A percentile compares a stretch with the other conserved stretches of the same genome.
phyloP scores from a whole-genome alignment of 768 basidiomycete species.

The Butyriboletus loyo region DNA sequence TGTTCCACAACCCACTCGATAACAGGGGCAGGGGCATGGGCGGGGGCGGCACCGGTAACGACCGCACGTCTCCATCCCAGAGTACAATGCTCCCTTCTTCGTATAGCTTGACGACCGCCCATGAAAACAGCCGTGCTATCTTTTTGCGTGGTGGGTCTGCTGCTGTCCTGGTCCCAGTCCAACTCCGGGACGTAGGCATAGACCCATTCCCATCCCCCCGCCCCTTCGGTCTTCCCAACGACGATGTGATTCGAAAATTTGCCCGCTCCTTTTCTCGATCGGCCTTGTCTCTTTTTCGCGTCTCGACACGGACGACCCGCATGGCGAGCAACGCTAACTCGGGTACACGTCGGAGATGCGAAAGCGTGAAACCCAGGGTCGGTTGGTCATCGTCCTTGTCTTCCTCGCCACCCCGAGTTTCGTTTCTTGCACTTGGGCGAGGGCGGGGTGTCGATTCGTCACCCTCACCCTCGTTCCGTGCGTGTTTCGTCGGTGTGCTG shows the following conservation, averaged over 20 bases:
- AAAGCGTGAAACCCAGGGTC: constrained; percentile 59
- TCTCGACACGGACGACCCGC: constrained; percentile 62
- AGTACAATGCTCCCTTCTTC: constrained; percentile 72
- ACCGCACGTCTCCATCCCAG: constrained; percentile 62
- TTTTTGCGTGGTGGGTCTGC: constrained; percentile 36
- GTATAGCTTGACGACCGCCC: constrained; percentile 60
- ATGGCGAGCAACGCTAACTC: constrained; percentile 64
- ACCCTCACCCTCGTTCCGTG: constrained; percentile 5
- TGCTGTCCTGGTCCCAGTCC: background rate
- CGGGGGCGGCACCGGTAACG: constrained; percentile 26
- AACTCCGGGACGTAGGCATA: background rate
- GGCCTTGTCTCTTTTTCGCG: constrained; percentile 49
- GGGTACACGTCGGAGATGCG: constrained; percentile 74
- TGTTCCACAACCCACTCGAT: constrained; percentile 48
- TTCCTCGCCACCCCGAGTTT: background rate
- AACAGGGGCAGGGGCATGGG: background rate
- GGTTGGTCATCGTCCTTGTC: background rate
- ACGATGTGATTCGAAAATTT: background rate
- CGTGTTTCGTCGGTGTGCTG: constrained; percentile 35
- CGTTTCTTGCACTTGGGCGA: background rate
- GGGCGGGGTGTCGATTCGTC: constrained; percentile 15
- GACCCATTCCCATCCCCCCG: background rate
- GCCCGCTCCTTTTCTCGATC: constrained; percentile 37
- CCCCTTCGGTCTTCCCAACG: background rate
- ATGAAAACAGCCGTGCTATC: constrained; percentile 66